Base-by-base conservation (phyloP, 768 basidiomycete genomes). In the Paxillus ammoniavirescens region DNA sequence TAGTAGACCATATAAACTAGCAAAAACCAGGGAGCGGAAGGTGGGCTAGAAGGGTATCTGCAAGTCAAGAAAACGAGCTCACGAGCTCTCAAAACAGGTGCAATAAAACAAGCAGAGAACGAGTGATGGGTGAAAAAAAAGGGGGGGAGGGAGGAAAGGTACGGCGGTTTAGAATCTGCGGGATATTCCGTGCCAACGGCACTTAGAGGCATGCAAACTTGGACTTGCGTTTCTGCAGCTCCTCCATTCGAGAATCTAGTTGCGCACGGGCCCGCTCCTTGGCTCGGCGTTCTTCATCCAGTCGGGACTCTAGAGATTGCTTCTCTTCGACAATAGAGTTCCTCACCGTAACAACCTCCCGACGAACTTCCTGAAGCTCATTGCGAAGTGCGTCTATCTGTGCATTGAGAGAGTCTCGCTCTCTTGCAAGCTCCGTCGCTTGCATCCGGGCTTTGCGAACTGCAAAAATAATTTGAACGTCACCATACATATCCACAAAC, bases 371-470 rank as follows among this genome's bases (percentile, higher is more conserved):
- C 47, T 80, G 72, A 23, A 95, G 79, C 70, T 95, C 91, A 52
- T 70, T 79, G 44, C 87, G 83, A 28, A 94, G 78, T 31, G 76
- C 66, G 33, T 86, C 84, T 52, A 89, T 72, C 69, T 91, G 86
- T 42, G 69, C 63, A 54, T 74, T 86, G 51, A 91, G 75, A 37
- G 79, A 78, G 69, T 95, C 93, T 42, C 93, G 84, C 70, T 96
- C 93, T 47, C 89, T 81, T 9, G 88, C 89, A 37, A 94, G 73
- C 65, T 96, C 93, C 51, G 89, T 92, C 17, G 92, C 91, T 68
- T 95, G 93, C 84, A 93, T 87, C 36, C 93, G 90, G 6, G 93
- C 89, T 72, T 96, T 96, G 55, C 94, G 90, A 51, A 96, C 91
- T 93, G 62, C 33, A 51, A 30, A 31, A 41, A 45, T 42, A 46